Evolutionary conservation across 352 stramenopile species (phyloP).

Genomic region (Globisporangium abappressorium): DNA sequence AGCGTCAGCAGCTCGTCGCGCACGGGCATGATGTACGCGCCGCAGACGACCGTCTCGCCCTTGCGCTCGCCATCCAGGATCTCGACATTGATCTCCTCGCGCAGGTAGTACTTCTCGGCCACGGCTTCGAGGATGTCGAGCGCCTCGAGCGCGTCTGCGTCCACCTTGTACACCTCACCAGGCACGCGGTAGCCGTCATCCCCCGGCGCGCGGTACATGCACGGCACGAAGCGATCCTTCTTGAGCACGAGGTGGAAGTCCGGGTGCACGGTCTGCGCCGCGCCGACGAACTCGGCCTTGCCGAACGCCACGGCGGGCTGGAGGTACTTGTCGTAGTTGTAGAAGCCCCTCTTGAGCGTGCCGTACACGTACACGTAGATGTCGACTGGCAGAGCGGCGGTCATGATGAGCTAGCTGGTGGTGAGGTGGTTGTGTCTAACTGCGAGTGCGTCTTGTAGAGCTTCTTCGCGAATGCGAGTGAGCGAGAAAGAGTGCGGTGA

Average conservation of each 20-base stretch:
- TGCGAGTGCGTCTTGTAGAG: too few species aligned
- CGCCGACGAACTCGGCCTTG: conserved; percentile 52
- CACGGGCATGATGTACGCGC: conserved; percentile 59
- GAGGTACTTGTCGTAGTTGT: conserved; percentile 72
- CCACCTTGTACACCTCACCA: conserved; percentile 65
- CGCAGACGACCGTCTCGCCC: conserved; percentile 38
- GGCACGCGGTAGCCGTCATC: conserved; percentile 40
- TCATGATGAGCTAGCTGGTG: conserved; percentile 6
- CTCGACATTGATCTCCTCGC: conserved; percentile 59
- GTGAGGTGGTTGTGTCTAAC: too few species aligned
- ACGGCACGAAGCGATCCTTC: conserved; percentile 61
- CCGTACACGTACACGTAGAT: conserved; percentile 79
- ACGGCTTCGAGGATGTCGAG: conserved; percentile 80
- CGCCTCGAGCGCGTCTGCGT: conserved; percentile 45
- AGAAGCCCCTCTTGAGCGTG: conserved; percentile 72
- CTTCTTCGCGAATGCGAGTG: too few species aligned
- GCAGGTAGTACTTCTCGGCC: conserved; percentile 61
- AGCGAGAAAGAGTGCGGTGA: too few species aligned
- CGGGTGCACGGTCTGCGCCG: conserved; percentile 28
- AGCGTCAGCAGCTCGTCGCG: conserved; percentile 50
- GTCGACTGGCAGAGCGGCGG: conserved; percentile 12
- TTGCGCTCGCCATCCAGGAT: conserved; percentile 39
- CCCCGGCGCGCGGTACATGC: conserved; percentile 44
- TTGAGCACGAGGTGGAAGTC: conserved; percentile 68
- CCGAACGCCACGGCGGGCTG: conserved; percentile 36